Conservation (phyloP, 2,329 filamentous ascomycete species). For the Sporothrix luriei region DNA sequence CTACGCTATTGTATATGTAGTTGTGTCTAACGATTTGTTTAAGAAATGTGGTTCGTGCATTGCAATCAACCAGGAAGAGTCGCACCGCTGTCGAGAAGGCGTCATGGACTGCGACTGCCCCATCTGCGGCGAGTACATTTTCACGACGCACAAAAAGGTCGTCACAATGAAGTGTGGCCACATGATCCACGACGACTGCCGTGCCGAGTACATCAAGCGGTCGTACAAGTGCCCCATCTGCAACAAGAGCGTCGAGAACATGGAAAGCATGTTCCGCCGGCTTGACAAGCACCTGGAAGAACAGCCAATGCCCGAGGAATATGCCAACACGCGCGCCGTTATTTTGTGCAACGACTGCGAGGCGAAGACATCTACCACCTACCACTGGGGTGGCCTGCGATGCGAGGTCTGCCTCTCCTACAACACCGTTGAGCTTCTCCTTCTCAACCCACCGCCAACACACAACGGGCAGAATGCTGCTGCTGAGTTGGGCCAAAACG, state of each 20-base stretch:
- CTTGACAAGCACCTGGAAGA: slow-evolving; percentile 81
- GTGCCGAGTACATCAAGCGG: slow-evolving; percentile 80
- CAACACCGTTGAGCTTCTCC: slow-evolving; percentile 66
- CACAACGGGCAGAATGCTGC: slow-evolving; percentile 35
- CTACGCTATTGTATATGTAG: neutral
- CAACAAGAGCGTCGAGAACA: slow-evolving; percentile 94
- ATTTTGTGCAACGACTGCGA: slow-evolving; percentile 95
- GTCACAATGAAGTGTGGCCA: slow-evolving; percentile 96
- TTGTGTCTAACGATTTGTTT: neutral
- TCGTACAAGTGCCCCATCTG: slow-evolving; percentile 97
- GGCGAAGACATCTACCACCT: slow-evolving; percentile 79
- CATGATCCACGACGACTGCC: slow-evolving; percentile 89
- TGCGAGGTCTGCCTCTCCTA: slow-evolving; percentile 74
- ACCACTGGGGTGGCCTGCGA: slow-evolving; percentile 93
- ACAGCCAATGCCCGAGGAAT: slow-evolving; percentile 91
- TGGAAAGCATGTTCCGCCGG: slow-evolving; percentile 93
- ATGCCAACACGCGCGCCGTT: slow-evolving; percentile 74
- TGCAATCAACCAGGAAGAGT: slow-evolving; percentile 78
- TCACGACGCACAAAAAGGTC: slow-evolving; percentile 83
- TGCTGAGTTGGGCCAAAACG: neutral
- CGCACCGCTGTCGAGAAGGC: slow-evolving; percentile 91
- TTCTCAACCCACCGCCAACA: slow-evolving; percentile 53
- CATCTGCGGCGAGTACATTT: slow-evolving; percentile 95
- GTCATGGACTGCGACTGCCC: slow-evolving; percentile 95
- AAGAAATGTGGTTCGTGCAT: slow-evolving; percentile 93